phyloP scores from a whole-genome alignment of 2,329 filamentous ascomycete genomes.

The Paraphaeosphaeria sporulosa region DNA sequence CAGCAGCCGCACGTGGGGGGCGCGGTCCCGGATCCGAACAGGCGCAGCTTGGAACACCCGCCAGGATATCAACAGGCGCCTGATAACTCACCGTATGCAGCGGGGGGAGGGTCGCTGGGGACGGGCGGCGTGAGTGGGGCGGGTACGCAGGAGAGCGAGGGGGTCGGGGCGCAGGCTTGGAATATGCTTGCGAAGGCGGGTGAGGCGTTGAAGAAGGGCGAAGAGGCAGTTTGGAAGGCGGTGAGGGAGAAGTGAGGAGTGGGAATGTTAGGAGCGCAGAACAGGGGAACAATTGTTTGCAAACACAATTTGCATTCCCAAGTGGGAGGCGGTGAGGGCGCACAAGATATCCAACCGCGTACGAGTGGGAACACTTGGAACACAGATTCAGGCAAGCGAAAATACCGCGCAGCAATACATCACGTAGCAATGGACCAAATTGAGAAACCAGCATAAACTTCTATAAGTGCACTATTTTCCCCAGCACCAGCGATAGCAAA shows the following conservation, averaged over 20 bases:
- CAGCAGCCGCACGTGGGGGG: slow-evolving; percentile 32
- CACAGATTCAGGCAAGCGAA: no score
- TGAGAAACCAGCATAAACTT: slow-evolving; percentile 43
- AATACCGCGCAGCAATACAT: neutral
- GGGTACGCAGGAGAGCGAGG: slow-evolving; percentile 35
- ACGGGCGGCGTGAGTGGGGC: slow-evolving; percentile 44
- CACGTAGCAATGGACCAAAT: slow-evolving; percentile 11
- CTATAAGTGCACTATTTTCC: slow-evolving; percentile 49
- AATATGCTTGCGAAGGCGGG: slow-evolving; percentile 46
- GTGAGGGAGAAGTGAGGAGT: slow-evolving; percentile 36
- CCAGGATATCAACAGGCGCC: slow-evolving; percentile 58
- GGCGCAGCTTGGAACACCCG: slow-evolving; percentile 51
- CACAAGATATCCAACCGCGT: no score
- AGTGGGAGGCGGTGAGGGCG: neutral
- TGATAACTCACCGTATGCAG: slow-evolving; percentile 48
- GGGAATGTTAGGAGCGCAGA: neutral
- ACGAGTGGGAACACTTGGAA: no score
- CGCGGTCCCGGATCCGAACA: slow-evolving; percentile 16
- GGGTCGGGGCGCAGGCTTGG: slow-evolving; percentile 44
- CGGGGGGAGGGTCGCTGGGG: slow-evolving; percentile 44
- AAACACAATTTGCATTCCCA: neutral
- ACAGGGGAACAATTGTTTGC: neutral
- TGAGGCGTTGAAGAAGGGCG: slow-evolving; percentile 44
- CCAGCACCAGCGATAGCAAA: slow-evolving; percentile 47
- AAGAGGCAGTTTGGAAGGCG: slow-evolving; percentile 47